These are phyloP conservation scores for Crucibulum laeve DNA, from an alignment of 768 basidiomycete species.

Conservation along the genomic window DNA sequence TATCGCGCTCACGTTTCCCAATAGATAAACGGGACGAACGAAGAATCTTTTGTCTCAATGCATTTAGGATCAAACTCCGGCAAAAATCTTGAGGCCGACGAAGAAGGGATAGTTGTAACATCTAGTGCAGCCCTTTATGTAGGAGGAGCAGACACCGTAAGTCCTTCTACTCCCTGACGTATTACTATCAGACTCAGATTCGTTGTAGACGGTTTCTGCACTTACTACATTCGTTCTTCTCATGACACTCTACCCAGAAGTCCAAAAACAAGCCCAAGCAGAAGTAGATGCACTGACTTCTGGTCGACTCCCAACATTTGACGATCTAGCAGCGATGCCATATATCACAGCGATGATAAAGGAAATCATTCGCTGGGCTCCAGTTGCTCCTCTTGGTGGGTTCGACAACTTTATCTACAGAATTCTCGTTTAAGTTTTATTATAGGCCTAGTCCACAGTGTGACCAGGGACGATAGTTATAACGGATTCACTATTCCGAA, in stretches of 20 bases:
- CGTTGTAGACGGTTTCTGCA: slow-evolving; percentile 26
- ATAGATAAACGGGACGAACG: neutral
- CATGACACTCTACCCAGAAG: slow-evolving; percentile 33
- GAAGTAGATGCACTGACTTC: slow-evolving; percentile 32
- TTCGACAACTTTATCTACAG: neutral
- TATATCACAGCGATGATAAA: slow-evolving; percentile 32
- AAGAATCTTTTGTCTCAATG: neutral
- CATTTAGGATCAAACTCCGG: no score
- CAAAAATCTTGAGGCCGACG: slow-evolving; percentile 8
- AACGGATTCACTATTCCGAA: slow-evolving; percentile 29
- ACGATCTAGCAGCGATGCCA: slow-evolving; percentile 25
- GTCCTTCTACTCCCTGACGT: slow-evolving; percentile 3
- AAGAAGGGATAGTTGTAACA: slow-evolving; percentile 23
- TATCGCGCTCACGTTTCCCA: neutral
- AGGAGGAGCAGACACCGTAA: slow-evolving; percentile 36
- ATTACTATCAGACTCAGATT: neutral
- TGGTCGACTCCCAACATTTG: slow-evolving; percentile 27
- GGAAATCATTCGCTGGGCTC: slow-evolving; percentile 32
- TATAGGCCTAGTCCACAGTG: slow-evolving; percentile 21
- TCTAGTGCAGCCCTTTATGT: slow-evolving; percentile 22
- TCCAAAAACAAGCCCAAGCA: slow-evolving; percentile 30
- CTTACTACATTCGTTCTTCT: slow-evolving; percentile 31
- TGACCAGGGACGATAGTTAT: slow-evolving; percentile 25
- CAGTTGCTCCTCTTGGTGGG: slow-evolving; percentile 24
- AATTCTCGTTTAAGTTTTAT: neutral